These are phyloP conservation scores for Physcia stellaris DNA, from an alignment of 495 filamentous ascomycete genomes.

Conservation along the genomic window DNA sequence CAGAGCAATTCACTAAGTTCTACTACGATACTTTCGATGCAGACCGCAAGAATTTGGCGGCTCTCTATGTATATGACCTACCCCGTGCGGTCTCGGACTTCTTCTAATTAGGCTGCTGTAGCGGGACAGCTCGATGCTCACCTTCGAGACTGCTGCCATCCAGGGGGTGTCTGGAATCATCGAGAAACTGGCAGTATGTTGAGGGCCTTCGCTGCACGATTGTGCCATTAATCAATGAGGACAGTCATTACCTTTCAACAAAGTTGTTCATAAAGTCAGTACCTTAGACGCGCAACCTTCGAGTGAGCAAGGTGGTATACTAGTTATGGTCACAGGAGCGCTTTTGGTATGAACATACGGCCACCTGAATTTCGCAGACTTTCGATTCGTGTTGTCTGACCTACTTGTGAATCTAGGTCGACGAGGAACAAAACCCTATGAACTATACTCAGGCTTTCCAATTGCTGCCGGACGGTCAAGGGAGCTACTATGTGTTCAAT, in stretches of 20 bases:
- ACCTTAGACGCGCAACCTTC: conserved; percentile 50
- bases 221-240: no score
- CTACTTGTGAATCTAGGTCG: conserved; percentile 41
- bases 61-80: conserved; percentile 59
- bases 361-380: not conserved
- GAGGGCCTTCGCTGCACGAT: not conserved
- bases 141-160: conserved; percentile 58
- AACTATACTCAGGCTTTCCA: conserved; percentile 80
- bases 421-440: conserved; percentile 68
- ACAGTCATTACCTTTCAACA: conserved; percentile 64
- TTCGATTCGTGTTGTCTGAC: not conserved
- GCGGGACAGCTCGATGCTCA: conserved; percentile 83
- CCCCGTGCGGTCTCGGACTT: not conserved
- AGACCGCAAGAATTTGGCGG: conserved; percentile 42
- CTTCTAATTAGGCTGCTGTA: conserved; percentile 20
- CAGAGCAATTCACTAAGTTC: conserved; percentile 72
- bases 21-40: conserved; percentile 82
- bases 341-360: conserved; percentile 48
- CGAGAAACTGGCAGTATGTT: conserved; percentile 62
- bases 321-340: conserved; percentile 75
- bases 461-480: conserved; percentile 51
- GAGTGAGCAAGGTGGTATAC: conserved; percentile 43
- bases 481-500: conserved; percentile 75
- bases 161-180: conserved; percentile 49
- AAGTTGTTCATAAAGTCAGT: conserved; percentile 54